Conservation (phyloP, 352 stramenopile genomes). For the Bremia lactucae region DNA sequence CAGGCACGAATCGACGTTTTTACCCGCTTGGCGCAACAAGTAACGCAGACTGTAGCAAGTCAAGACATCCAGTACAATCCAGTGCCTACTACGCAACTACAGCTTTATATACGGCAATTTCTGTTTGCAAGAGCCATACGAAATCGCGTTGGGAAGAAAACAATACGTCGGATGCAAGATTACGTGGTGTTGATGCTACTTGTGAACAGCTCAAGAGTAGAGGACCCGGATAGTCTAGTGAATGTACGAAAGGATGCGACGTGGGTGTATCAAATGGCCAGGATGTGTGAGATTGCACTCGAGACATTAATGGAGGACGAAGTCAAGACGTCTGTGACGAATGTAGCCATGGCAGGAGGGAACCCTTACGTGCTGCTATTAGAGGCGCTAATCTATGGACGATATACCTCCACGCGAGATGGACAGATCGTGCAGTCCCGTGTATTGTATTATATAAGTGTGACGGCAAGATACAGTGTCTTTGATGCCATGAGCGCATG, state of each 20-base stretch:
- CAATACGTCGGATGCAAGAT: conserved; percentile 37
- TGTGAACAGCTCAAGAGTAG: conserved; percentile 34
- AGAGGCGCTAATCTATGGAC: conserved; percentile 28
- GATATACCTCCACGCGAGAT: conserved; percentile 19
- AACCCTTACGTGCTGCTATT: conserved; percentile 42
- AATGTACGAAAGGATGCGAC: conserved; percentile 18
- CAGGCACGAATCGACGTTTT: conserved; percentile 26
- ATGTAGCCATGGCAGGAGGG: conserved; percentile 9
- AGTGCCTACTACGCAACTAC: conserved; percentile 17
- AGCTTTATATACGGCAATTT: conserved; percentile 32
- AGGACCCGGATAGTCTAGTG: conserved; percentile 16
- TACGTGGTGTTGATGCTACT: conserved; percentile 55
- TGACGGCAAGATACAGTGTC: conserved; percentile 10
- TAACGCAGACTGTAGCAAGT: conserved; percentile 21
- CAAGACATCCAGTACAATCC: conserved; percentile 23
- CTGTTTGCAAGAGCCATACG: conserved; percentile 21
- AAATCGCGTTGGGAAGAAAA: conserved; percentile 1
- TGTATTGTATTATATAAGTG: conserved; percentile 24
- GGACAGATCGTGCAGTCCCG: conserved; percentile 5
- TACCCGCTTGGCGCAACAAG: conserved; percentile 26
- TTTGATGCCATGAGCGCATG: conserved; percentile 29
- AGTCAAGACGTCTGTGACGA: conserved; percentile 6
- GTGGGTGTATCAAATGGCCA: conserved; percentile 41
- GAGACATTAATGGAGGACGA: conserved; percentile 19
- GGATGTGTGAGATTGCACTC: conserved; percentile 34